These are phyloP conservation scores for Backusella luteola DNA, from an alignment of 192 early-diverging fungal genomes.

Conservation along the genomic window DNA sequence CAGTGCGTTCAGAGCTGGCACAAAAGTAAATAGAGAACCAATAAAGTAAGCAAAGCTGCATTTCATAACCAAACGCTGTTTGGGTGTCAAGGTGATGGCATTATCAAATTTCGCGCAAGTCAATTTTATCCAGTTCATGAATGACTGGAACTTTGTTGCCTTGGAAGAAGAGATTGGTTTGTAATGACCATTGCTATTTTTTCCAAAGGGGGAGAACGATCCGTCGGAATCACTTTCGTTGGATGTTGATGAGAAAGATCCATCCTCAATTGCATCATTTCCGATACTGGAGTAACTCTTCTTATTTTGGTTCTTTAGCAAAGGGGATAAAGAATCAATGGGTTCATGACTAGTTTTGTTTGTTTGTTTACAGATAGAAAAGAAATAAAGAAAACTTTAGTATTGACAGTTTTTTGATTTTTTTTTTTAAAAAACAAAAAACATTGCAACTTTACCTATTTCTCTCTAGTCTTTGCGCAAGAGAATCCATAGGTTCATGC, in stretches of 20 bases:
- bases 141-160: not conserved
- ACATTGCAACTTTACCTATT: not conserved
- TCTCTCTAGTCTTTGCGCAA: not conserved
- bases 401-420: not conserved
- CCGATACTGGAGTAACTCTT: not conserved
- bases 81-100: not conserved
- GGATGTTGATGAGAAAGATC: not conserved
- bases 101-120: not conserved
- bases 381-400: not conserved
- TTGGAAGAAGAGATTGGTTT: not conserved
- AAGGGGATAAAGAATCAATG: not conserved
- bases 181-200: not conserved
- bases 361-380: not conserved
- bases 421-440: not conserved
- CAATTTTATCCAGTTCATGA: not conserved
- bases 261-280: constrained; percentile 15
- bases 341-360: not conserved
- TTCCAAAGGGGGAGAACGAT: constrained; percentile 11
- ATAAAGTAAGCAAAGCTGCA: constrained; percentile 64
- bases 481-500: not conserved
- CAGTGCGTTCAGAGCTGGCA: constrained; percentile 46
- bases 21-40: constrained; percentile 66
- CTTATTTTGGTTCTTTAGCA: not conserved
- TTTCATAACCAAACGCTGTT: constrained; percentile 51
- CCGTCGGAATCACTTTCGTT: constrained; percentile 16